These are phyloP conservation scores for Corniculantispora saksenae DNA, from an alignment of 2,329 filamentous ascomycete species.

Conservation along the genomic window DNA sequence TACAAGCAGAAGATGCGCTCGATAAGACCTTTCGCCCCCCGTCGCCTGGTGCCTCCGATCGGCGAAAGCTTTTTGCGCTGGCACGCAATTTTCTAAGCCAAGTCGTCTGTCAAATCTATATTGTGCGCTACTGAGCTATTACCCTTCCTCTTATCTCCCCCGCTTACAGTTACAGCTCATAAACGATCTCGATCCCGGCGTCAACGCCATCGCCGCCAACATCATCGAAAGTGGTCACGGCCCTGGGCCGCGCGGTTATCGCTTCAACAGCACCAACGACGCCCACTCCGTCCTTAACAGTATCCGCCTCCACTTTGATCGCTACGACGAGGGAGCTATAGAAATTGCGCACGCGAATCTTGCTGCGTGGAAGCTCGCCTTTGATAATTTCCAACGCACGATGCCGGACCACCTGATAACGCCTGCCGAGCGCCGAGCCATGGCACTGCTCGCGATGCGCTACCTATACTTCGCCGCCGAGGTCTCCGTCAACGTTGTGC, in stretches of 20 bases:
- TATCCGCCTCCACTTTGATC: conserved; percentile 18
- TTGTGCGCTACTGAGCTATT: neutral
- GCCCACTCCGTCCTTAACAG: conserved; percentile 15
- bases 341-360: conserved; percentile 1
- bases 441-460: conserved; percentile 16
- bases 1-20: conserved; percentile 11
- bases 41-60: neutral
- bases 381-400: neutral
- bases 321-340: conserved; percentile 7
- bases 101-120: conserved; percentile 18
- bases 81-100: conserved; percentile 17
- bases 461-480: conserved; percentile 13
- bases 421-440: conserved; percentile 6
- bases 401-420: neutral
- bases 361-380: conserved; percentile 13
- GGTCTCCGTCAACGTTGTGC: conserved; percentile 9
- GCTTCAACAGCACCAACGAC: conserved; percentile 13
- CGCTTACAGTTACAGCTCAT: conserved; percentile 2
- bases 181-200: conserved; percentile 7
- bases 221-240: conserved; percentile 16
- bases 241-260: conserved; percentile 16
- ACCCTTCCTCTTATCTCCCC: neutral
- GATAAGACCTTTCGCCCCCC: neutral
- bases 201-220: conserved; percentile 15
- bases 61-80: conserved; percentile 11